Base-by-base conservation (phyloP, 805 yeast genomes). In the Wickerhamomyces hampshirensis region DNA sequence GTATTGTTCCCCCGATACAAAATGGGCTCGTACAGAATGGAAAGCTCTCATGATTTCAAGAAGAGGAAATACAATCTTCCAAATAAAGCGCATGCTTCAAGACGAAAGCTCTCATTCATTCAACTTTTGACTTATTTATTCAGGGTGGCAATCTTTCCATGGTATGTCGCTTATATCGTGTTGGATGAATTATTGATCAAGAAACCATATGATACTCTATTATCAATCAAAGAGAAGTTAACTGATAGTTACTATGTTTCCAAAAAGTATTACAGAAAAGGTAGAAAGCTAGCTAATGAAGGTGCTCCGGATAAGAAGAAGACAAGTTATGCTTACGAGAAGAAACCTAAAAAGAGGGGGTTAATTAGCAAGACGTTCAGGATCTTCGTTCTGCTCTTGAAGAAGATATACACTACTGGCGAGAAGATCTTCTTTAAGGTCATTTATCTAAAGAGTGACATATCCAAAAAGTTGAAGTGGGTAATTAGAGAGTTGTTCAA, bases 181-280 rank as follows among this genome's bases (percentile, higher is more conserved):
- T 19, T 31, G 21, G 33, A 26, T 12, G 12, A 24, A 12, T 6
- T 35, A 4, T 24, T 38, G 5, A n/a, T 38, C 16, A 38, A 33
- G 10, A 33, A 31, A 9, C 43, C 43, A 2, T 19, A 24, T 21
- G 24, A 33, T 5, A 10, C 27, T 5, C 23, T 28, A 6, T 16
- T 17, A 11, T 8, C n/a, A 12, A 11, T 35, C 14, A 42, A 33
- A 16, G 26, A 27, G 5, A 27, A 35, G 26, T 6, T 29, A 9
- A 9, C 11, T 3, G 3, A 13, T 3, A 5, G n/a, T 4, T 34
- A 31, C 24, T 15, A 29, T 11, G 23, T 14, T 13, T 31, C 39
- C 4, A 37, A 37, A 27, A 26, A 10, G 15, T 29, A 31, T 16
- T 40, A 40, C 26, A 31, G 31, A 18, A 40, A 31, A 30, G 39